Base-by-base conservation (phyloP, 257 asterid genomes). In the Craterostigma plantagineum region DNA sequence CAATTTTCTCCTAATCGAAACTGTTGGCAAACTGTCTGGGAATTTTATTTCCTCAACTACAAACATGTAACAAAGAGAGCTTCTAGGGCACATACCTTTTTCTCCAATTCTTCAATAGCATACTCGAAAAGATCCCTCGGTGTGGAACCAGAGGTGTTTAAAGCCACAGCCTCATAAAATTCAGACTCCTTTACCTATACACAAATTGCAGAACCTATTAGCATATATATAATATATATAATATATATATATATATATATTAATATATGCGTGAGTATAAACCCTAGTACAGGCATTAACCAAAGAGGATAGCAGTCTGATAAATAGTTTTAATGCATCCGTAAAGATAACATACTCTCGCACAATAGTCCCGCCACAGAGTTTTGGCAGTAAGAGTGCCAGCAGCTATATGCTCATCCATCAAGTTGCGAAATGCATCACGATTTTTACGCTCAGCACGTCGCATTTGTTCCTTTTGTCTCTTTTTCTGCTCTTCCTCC, bases 121-220 rank as follows among this genome's bases (percentile, higher is more conserved):
- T 83, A 95, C 68, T 82, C 95, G 59, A 87, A 87, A 79, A 87
- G 75, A 65, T 77, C 95, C 68, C 53, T 79, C 16, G 98, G 92
- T 52, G 91, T 82, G 50, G 98, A 87, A 63, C 98, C 98, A 53
- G 92, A 70, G 38, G 62, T 64, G 61, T 82, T 83, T 23, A 71
- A 59, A 33, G 91, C 92, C 61, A 87, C 85, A 37, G 86, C 93
- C 63, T 63, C 75, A 51, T 87, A 87, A 55, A 81, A 72, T 50
- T 71, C 79, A 43, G 79, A 74, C 55, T 74, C 82, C 79, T 75
- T 79, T 48, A 87, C 91, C 95, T 87, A n/a, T n/a, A n/a, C n/a
- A 36, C 11, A 58, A 42, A n/a, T 8, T 54, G 42, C 14, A 43
- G 44, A 55, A 49, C 54, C 51, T 27, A 35, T 33, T 12, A 15